Evolutionary conservation across 2,329 filamentous ascomycete genomes (phyloP), one percentile per base, ranked within the genome.

Genomic region (Elsinoe fawcettii): DNA sequence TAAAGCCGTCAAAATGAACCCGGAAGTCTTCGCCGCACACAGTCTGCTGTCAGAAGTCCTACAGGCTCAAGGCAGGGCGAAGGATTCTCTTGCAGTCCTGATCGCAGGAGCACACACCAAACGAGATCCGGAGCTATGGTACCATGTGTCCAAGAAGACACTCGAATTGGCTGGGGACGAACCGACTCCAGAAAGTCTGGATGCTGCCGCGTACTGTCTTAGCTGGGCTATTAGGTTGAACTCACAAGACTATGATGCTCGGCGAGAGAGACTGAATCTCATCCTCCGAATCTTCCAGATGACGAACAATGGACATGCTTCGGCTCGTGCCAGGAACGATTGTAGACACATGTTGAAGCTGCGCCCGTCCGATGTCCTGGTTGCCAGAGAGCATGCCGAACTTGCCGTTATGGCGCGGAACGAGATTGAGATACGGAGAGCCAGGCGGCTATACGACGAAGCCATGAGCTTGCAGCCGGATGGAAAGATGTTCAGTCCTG

Each of bases 11-110:
- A 71, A 76, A 39, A 69, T 74, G 27, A 85, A 86, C 62, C 82
- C 82, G 0, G 82, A 85, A 66, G 80, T 85, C 62, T 84, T 81
- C 66, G 74, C 77, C 25, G 80, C 82, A 12, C 80, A 85, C 70
- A 80, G 77, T 55, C 70, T 85, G 18, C 71, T 84, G 6, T 82
- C 81, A 0, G 79, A 85, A 60, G 80, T 83, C 53, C 77, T 82
- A 54, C 67, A 78, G 8, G 74, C 75, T 11, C 75, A 77, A 66
- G 80, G 79, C n/a, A 75, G 81, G 46, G 74, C 78, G 34, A 74
- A 79, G 55, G 80, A 81, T 60, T 77, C 81, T 1, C 67, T 84
- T 36, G 73, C 76, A 41, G 80, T 79, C 43, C 69, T 85, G 9
- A 78, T 81, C 60, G 77, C 75, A 54, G 83, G 81, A 57, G 81